A percentile compares a stretch with the other conserved stretches of the same genome.
Evolutionary conservation across 768 basidiomycete genomes (phyloP).

Genomic region (Chalciporus pseudorubinellus): DNA sequence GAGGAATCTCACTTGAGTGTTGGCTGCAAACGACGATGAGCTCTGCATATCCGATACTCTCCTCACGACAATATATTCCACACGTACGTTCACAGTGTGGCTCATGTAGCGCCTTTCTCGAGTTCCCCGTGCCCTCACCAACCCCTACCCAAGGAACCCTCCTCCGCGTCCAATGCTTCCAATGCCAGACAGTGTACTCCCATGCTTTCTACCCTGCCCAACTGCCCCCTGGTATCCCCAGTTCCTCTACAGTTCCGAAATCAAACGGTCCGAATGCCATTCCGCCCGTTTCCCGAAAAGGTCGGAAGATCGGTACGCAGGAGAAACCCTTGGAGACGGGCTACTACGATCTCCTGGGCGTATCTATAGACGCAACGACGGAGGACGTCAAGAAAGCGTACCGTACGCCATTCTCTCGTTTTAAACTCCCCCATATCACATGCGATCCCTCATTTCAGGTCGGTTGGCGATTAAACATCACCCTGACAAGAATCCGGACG

Average conservation of each 20-base stretch:
- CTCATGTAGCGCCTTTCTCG: slow-evolving; percentile 52
- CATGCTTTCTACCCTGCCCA: slow-evolving; percentile 71
- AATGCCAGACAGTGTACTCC: slow-evolving; percentile 56
- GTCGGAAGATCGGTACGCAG: slow-evolving; percentile 84
- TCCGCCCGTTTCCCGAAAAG: slow-evolving; percentile 37
- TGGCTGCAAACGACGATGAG: slow-evolving; percentile 39
- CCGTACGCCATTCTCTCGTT: slow-evolving; percentile 39
- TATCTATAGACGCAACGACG: slow-evolving; percentile 68
- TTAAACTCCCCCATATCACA: no score
- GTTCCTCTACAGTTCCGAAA: slow-evolving; percentile 13
- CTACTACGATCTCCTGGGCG: slow-evolving; percentile 87
- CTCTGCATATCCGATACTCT: slow-evolving; percentile 47
- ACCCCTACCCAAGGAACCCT: slow-evolving; percentile 53
- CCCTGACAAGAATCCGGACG: slow-evolving; percentile 89
- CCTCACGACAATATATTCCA: slow-evolving; percentile 63
- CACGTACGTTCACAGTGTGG: slow-evolving; percentile 66
- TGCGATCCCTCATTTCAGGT: slow-evolving; percentile 39
- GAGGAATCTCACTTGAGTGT: not conserved
- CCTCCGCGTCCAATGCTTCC: slow-evolving; percentile 68
- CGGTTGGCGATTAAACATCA: slow-evolving; percentile 87
- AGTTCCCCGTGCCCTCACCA: slow-evolving; percentile 67
- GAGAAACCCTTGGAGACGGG: slow-evolving; percentile 83
- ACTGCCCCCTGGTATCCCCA: slow-evolving; percentile 35
- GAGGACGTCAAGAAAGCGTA: slow-evolving; percentile 94
- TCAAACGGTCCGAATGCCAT: slow-evolving; percentile 20